These are phyloP conservation scores for Aspergillus pseudoglaucus DNA, from an alignment of 2,329 filamentous ascomycete species.

Conservation along the genomic window DNA sequence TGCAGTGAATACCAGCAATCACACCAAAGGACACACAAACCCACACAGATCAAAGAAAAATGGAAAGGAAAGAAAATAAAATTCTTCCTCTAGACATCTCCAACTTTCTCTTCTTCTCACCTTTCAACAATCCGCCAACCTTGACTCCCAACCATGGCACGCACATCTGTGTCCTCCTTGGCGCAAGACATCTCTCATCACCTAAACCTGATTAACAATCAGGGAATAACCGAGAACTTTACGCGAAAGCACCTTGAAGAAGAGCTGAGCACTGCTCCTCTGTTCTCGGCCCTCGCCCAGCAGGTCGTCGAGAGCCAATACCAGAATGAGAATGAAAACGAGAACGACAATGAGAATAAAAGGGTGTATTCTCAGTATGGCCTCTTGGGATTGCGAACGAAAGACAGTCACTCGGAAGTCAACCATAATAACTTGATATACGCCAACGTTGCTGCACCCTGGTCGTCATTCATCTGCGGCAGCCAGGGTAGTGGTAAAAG, in stretches of 20 bases:
- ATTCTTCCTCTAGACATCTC: not conserved
- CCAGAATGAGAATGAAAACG: not conserved
- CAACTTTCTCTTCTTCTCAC: not conserved
- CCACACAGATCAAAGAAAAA: not conserved
- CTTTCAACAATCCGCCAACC: too few species aligned
- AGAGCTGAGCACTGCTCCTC: slow-evolving; percentile 1
- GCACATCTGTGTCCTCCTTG: not conserved
- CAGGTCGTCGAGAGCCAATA: not conserved
- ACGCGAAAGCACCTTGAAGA: not conserved
- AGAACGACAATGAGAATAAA: not conserved
- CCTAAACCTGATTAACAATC: not conserved
- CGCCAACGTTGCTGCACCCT: not conserved
- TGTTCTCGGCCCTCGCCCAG: not conserved
- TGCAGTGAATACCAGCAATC: not conserved
- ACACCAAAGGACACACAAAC: not conserved
- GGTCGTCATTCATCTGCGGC: slow-evolving; percentile 56
- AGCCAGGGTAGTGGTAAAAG: slow-evolving; percentile 58
- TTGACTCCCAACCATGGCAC: not conserved
- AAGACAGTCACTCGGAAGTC: not conserved
- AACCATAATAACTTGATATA: not conserved
- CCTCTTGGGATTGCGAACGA: not conserved
- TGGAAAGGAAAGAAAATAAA: not conserved
- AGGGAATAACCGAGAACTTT: not conserved
- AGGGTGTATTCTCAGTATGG: not conserved
- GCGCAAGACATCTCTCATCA: not conserved